These are phyloP conservation scores for Kwoniella shivajii DNA, from an alignment of 1,284 basidiomycete species.

Conservation along the genomic window DNA sequence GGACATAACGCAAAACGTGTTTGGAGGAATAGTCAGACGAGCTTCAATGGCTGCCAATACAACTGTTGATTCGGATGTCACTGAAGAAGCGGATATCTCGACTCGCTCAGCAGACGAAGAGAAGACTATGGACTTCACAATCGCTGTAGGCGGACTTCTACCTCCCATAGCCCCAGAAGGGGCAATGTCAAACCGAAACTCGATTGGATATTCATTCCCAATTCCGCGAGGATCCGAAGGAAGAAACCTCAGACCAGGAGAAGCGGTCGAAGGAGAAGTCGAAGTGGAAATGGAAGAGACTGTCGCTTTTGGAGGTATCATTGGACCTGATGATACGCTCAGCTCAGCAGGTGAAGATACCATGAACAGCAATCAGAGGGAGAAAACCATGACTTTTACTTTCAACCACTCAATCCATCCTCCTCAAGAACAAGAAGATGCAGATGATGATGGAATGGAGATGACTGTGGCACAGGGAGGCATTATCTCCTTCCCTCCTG, in stretches of 20 bases:
- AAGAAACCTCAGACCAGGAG: conserved; percentile 18
- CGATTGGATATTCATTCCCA: conserved; percentile 51
- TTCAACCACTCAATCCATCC: conserved; percentile 16
- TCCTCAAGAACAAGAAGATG: conserved; percentile 5
- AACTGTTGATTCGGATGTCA: conserved; percentile 29
- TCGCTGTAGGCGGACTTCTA: conserved; percentile 52
- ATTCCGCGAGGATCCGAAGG: conserved; percentile 42
- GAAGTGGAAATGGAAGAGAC: conserved; percentile 48
- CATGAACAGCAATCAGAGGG: conserved; percentile 22
- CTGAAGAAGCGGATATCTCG: conserved; percentile 19
- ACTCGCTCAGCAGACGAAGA: conserved; percentile 40
- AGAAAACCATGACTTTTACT: conserved; percentile 41
- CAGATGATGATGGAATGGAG: conserved; percentile 40
- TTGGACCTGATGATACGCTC: conserved; percentile 35
- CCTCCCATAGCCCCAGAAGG: conserved; percentile 44
- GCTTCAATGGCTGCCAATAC: conserved; percentile 18
- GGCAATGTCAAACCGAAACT: conserved; percentile 37
- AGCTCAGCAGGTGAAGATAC: conserved; percentile 32
- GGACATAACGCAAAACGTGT: conserved; percentile 50
- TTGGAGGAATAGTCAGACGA: conserved; percentile 40
- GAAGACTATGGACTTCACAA: conserved; percentile 55
- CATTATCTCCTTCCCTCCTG: conserved; percentile 22
- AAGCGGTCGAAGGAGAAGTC: conserved; percentile 42
- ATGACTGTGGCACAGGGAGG: conserved; percentile 45
- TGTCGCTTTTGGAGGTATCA: conserved; percentile 47